Base-by-base conservation (phyloP, 495 filamentous ascomycete genomes). In the Hypoxylon rickii region DNA sequence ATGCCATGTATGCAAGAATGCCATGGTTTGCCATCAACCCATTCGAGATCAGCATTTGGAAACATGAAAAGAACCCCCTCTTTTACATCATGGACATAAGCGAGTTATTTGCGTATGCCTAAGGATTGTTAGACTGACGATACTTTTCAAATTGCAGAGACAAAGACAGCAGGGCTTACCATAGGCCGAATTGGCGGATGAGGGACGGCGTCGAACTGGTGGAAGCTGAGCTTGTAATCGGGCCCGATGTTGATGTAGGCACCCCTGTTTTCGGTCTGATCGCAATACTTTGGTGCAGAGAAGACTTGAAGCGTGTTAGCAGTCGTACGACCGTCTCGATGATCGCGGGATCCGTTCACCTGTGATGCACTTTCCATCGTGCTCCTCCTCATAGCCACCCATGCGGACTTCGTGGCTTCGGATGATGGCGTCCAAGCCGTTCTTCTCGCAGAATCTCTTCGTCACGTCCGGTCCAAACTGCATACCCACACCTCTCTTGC, bases 381-480 rank as follows among this genome's bases (percentile, higher is more conserved):
- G 94, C 78, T 99, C 94, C 60, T 96, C 92, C 71, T 97, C 92
- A 61, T 97, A 99, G 1, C 94, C 94, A 41, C 88, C 90, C 94
- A 97, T 97, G 44, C 94, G 84, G 22, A 99, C 95, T 71, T 99
- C 94, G 71, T 99, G 94, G 57, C 90, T 96, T 40, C 94, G 87
- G 60, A 99, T 99, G 56, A 99, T 85, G 1, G 94, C 94, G 41
- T 96, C 89, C 21, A 99, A 78, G 1, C 90, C 90, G 71, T 99
- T 99, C 65, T 84, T 86, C 55, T 99, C 92, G 67, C 94, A 99
- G 81, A 99, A 99, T 37, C 88, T 80, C 79, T 95, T 96, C 13
- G 94, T 99, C 42, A 99, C 84, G 71, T 99, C 94, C 0, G 94
- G 94, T 2, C 94, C 94, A 64, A 99, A 99, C 67, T 96, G 90